Evolutionary conservation across 2,329 filamentous ascomycete genomes (phyloP).

Genomic region (Calonectria pseudoreteaudii): DNA sequence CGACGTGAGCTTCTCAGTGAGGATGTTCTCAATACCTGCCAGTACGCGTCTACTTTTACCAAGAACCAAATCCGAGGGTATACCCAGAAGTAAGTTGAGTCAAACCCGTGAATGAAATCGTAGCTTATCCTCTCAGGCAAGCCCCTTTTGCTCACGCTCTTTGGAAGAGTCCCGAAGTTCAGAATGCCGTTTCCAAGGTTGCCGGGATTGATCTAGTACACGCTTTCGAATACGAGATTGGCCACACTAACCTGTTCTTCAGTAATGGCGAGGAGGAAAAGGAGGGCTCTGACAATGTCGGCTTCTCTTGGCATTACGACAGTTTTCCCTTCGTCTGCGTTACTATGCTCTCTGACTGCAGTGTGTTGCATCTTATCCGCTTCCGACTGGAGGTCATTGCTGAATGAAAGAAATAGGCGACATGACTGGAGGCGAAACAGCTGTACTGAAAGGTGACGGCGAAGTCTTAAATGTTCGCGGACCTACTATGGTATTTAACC

Average conservation of each 20-base stretch:
- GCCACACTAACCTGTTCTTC: constrained; percentile 64
- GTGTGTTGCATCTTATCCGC: too few relatives aligned
- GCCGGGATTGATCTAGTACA: constrained; percentile 67
- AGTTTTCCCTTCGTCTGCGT: constrained; percentile 77
- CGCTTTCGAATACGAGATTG: constrained; percentile 66
- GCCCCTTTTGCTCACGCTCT: constrained; percentile 72
- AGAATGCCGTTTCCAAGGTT: constrained; percentile 61
- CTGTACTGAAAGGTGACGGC: constrained; percentile 64
- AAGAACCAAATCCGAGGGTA: constrained; percentile 69
- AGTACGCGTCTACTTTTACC: constrained; percentile 56
- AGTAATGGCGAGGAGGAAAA: constrained; percentile 54
- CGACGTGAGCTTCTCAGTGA: background rate
- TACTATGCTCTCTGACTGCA: constrained; percentile 73
- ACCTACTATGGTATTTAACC: constrained; percentile 64
- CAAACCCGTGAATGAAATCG: background rate
- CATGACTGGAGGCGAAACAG: constrained; percentile 76
- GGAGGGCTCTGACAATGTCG: constrained; percentile 59
- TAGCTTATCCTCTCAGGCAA: constrained; percentile 38
- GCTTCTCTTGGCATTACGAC: constrained; percentile 70
- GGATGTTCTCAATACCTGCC: background rate
- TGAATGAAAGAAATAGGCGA: constrained; percentile 19
- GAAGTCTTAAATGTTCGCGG: constrained; percentile 70
- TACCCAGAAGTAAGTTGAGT: constrained; percentile 56
- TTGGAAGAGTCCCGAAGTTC: constrained; percentile 57
- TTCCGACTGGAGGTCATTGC: constrained; percentile 39